Evolutionary conservation across 768 basidiomycete genomes (phyloP), one percentile per base, ranked within the genome.

Genomic region (Daedalea quercina): DNA sequence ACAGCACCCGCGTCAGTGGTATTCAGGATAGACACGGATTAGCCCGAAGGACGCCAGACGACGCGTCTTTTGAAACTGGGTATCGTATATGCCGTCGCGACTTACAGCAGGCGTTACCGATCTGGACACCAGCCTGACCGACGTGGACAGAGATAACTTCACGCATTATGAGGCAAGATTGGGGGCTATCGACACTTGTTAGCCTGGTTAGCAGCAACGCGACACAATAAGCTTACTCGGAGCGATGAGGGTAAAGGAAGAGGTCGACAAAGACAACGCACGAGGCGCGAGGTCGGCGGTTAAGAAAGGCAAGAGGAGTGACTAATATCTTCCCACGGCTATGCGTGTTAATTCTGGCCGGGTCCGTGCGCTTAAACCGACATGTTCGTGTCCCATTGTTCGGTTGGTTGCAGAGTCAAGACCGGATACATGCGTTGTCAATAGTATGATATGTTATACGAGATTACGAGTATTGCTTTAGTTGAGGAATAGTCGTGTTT

Each of bases 141-240:
- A 98, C 94, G 75, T 97, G 93, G 68, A 97, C 80, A 62, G 92
- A 95, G 78, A 96, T 95, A 73, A 97, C 94, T 87, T 91, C 89
- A 79, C 89, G 87, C 89, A 91, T 91, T 71, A 65, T 63, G 11
- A 6, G 28, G 11, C 6, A 31, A 31, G 11, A 31, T 54, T 62
- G 35, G 40, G 22, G 34, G 7, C 34, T 49, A 35, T 48, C 19
- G 19, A 40, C 3, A 24, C 3, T 3, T 6, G 11, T 47, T 11
- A 37, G 35, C 40, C 34, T 40, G 12, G 9, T 17, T 19, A 33
- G 48, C 35, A 43, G 17, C 25, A 31, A 51, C 53, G 47, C 52
- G 47, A 45, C 50, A 23, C 41, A 35, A 51, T 24, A 44, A 44
- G 56, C 63, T 58, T 54, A 65, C 63, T 52, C 52, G 60, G 64